A percentile compares a stretch with the other conserved stretches of the same genome.
phyloP scores from a whole-genome alignment of 2,329 filamentous ascomycete genomes.

The Colletotrichum tofieldiae region DNA sequence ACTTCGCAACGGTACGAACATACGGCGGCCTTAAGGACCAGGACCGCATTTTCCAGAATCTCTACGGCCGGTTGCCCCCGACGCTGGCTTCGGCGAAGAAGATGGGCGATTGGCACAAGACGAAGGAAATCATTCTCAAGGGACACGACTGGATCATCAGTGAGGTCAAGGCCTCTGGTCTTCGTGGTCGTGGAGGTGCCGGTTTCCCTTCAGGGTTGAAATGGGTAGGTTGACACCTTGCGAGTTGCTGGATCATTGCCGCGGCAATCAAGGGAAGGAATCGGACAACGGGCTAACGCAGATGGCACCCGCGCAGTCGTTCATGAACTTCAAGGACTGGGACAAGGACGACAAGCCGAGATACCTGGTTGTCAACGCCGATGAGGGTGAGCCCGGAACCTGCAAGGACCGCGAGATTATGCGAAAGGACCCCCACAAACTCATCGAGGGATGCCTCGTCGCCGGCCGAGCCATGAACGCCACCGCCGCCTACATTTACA shows the following conservation, averaged over 20 bases:
- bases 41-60: slow-evolving; percentile 99
- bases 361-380: slow-evolving; percentile 97
- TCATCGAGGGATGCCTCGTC: slow-evolving; percentile 96
- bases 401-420: slow-evolving; percentile 99
- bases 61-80: slow-evolving; percentile 93
- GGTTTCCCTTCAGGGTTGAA: slow-evolving; percentile 98
- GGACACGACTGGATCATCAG: slow-evolving; percentile 99
- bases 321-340: slow-evolving; percentile 99
- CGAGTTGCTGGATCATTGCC: slow-evolving; percentile 20
- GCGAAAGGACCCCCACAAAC: slow-evolving; percentile 99
- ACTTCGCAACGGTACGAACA: slow-evolving; percentile 83
- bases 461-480: slow-evolving; percentile 99
- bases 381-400: slow-evolving; percentile 98
- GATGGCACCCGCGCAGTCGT: slow-evolving; percentile 74
- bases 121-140: slow-evolving; percentile 97
- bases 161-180: slow-evolving; percentile 96
- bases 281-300: slow-evolving; percentile 18
- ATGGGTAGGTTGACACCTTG: slow-evolving; percentile 79
- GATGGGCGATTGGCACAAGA: slow-evolving; percentile 99
- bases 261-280: slow-evolving; percentile 31
- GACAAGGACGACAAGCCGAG: slow-evolving; percentile 97
- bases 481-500: slow-evolving; percentile 98
- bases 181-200: slow-evolving; percentile 95
- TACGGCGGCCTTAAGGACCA: slow-evolving; percentile 95
- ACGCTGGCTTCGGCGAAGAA: slow-evolving; percentile 96